Evolutionary conservation across 2,329 filamentous ascomycete species (phyloP).

Genomic region (Dothistroma pini): DNA sequence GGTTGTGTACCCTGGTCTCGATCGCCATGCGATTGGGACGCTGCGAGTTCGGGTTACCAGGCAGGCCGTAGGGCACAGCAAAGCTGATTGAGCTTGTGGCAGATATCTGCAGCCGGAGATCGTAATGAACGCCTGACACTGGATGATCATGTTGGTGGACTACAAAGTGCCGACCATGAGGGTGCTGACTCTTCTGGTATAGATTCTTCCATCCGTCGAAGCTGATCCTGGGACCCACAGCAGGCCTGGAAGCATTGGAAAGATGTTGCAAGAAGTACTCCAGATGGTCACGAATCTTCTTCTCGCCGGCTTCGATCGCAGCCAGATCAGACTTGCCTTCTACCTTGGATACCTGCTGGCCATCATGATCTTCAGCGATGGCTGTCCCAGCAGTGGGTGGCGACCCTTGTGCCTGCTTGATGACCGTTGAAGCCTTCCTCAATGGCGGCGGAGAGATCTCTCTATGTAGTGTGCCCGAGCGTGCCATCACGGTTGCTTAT

Average conservation of each 20-base stretch:
- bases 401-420: neutral
- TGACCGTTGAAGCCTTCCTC: slow-evolving; percentile 18
- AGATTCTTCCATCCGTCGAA: slow-evolving; percentile 44
- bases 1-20: slow-evolving; percentile 44
- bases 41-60: slow-evolving; percentile 41
- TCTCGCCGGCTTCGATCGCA: slow-evolving; percentile 51
- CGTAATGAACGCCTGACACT: slow-evolving; percentile 56
- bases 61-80: slow-evolving; percentile 43
- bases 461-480: slow-evolving; percentile 21
- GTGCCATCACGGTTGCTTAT: slow-evolving; percentile 9
- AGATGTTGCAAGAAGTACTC: slow-evolving; percentile 47
- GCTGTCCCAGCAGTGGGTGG: neutral
- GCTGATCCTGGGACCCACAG: slow-evolving; percentile 35
- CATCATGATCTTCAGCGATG: neutral
- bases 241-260: slow-evolving; percentile 28
- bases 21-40: slow-evolving; percentile 43
- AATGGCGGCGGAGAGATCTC: slow-evolving; percentile 33
- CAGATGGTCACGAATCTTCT: slow-evolving; percentile 48
- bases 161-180: slow-evolving; percentile 54
- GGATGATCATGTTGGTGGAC: slow-evolving; percentile 73
- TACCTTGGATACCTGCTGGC: neutral
- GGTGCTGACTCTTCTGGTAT: slow-evolving; percentile 47
- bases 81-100: slow-evolving; percentile 62
- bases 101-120: slow-evolving; percentile 67
- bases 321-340: slow-evolving; percentile 31